These are phyloP conservation scores for Obba rivulosa DNA, from an alignment of 768 basidiomycete genomes.

Conservation along the genomic window DNA sequence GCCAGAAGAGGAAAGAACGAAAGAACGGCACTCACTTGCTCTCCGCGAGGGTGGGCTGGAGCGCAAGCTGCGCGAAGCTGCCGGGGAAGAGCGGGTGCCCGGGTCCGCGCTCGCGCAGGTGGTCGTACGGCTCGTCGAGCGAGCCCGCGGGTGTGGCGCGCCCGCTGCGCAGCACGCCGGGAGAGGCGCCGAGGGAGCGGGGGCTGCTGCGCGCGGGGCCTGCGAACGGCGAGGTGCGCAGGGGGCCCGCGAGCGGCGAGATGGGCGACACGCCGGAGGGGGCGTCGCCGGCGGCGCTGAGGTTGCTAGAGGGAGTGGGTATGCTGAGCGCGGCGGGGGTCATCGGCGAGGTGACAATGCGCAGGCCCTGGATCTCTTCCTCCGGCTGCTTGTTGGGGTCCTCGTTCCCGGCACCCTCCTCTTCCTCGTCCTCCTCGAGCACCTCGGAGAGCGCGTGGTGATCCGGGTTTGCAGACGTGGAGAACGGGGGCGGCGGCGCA, in stretches of 20 bases:
- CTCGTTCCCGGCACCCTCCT: constrained; percentile 9
- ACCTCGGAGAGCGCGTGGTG: constrained; percentile 17
- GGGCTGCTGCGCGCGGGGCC: constrained; percentile 13
- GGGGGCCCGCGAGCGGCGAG: constrained; percentile 9
- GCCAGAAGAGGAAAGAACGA: not conserved
- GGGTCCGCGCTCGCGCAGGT: constrained; percentile 57
- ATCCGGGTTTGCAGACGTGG: constrained; percentile 9
- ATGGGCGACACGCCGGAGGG: constrained; percentile 13
- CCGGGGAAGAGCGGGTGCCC: constrained; percentile 81
- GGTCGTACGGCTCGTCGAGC: constrained; percentile 33
- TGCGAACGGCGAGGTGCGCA: constrained; percentile 1
- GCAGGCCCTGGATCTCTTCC: constrained; percentile 23
- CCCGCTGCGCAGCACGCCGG: not conserved
- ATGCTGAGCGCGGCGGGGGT: not conserved
- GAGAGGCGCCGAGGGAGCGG: not conserved
- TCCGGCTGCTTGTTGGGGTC: constrained; percentile 32
- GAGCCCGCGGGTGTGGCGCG: constrained; percentile 9
- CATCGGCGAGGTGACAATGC: constrained; percentile 20
- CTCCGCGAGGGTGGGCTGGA: constrained; percentile 52
- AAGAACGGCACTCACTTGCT: constrained; percentile 37
- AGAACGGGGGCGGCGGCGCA: constrained; percentile 13
- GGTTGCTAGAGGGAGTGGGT: too few relatives aligned
- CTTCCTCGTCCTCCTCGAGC: constrained; percentile 25
- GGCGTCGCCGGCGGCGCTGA: constrained; percentile 10
- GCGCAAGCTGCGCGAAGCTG: constrained; percentile 65